Percentiles rank a stretch among this genome's conserved stretches.
Evolutionary conservation across 2,329 filamentous ascomycete genomes (phyloP).

Genomic region (Aspergillus quadricinctus): DNA sequence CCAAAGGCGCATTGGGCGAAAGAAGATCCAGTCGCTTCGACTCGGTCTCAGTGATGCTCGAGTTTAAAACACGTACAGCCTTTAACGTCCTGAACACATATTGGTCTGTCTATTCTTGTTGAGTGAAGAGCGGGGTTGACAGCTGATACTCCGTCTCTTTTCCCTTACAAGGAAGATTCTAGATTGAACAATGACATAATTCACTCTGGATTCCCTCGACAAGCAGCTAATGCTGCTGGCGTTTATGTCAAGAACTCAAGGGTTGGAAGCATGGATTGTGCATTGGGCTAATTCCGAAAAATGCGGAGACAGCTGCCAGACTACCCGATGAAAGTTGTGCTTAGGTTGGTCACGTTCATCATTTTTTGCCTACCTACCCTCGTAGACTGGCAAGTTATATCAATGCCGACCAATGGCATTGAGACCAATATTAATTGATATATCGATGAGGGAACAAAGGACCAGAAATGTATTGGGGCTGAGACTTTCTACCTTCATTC

Average conservation of each 20-base stretch:
- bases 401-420: background rate
- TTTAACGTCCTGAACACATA: no score
- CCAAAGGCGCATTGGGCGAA: background rate
- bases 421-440: background rate
- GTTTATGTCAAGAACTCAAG: background rate
- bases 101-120: no score
- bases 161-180: background rate
- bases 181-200: background rate
- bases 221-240: background rate
- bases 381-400: background rate
- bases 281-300: background rate
- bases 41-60: background rate
- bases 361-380: background rate
- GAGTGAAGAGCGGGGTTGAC: background rate
- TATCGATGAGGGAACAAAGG: background rate
- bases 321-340: background rate
- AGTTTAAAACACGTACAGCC: no score
- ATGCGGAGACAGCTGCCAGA: background rate
- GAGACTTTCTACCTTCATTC: background rate
- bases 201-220: slow-evolving; percentile 1
- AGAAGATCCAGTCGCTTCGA: background rate
- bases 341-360: background rate
- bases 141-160: background rate
- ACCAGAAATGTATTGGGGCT: background rate
- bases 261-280: background rate